Evolutionary conservation across 352 stramenopile species (phyloP), one percentile per base, ranked within the genome.

Genomic region (Pythium sp.): DNA sequence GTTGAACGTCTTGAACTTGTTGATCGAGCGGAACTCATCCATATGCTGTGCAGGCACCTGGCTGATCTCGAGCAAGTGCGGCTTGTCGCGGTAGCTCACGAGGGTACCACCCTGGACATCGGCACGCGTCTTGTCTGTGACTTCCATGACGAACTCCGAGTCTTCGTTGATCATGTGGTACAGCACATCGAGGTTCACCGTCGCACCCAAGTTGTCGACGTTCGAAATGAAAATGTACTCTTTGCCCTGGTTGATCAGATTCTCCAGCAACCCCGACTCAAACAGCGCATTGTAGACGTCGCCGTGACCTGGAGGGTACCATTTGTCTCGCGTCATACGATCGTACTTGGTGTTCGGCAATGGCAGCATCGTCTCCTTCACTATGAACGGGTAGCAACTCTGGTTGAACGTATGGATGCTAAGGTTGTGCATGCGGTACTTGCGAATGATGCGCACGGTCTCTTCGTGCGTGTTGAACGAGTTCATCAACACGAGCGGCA

Each of bases 141-240:
- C 97, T 68, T 99, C 98, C 98, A 99, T 99, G 68, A 98, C 96
- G 77, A 99, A 99, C 55, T 98, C 95, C 14, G 94, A 94, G 63
- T 98, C 94, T 36, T 93, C 94, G 49, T 97, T 91, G 68, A 98
- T 98, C 84, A 99, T 99, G 83, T 99, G 97, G 64, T 98, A 98
- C 12, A 99, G 82, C 74, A 99, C 98, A 72, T 98, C 89, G 32
- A 99, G 76, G 72, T 99, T 91, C 68, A 99, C 90, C 5, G 96
- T 99, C 20, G 97, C 97, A 41, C 98, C 97, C 9, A 99, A 87
- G 75, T 99, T 99, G 83, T 99, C 98, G 47, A 98, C 98, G 80
- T 99, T 99, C 60, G 94, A 99, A 67, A 99, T 98, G 82, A 99
- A 99, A 73, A 99, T 98, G 84, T 99, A 99, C 75, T 99, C 98